Evolutionary conservation across 2,329 filamentous ascomycete genomes (phyloP).

Genomic region (Neonectria hederae): DNA sequence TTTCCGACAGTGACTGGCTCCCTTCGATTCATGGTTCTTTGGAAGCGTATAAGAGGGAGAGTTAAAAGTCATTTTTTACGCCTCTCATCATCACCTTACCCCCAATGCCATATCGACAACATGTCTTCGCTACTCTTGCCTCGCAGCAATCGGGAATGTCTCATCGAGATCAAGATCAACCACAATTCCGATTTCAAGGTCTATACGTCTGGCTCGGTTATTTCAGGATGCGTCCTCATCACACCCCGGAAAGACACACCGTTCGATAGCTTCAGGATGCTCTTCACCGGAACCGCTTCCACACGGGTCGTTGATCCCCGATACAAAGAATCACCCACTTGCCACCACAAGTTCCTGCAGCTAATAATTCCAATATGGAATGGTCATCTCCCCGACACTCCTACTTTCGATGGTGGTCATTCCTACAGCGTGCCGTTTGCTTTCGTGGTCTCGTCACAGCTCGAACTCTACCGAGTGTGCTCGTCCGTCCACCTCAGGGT

Average conservation of each 20-base stretch:
- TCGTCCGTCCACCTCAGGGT: conserved; percentile 10
- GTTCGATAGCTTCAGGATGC: conserved; percentile 26
- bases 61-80: not conserved
- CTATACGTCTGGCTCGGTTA: conserved; percentile 31
- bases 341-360: conserved; percentile 28
- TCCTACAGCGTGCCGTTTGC: conserved; percentile 29
- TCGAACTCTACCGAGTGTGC: conserved; percentile 30
- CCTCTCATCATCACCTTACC: not conserved
- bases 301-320: conserved; percentile 27
- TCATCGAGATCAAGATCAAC: conserved; percentile 30
- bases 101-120: not conserved
- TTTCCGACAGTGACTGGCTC: no score
- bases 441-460: conserved; percentile 32
- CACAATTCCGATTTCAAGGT: conserved; percentile 32
- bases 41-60: no score
- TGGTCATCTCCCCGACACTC: conserved; percentile 6
- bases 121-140: conserved; percentile 1
- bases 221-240: conserved; percentile 25
- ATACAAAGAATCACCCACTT: conserved; percentile 15
- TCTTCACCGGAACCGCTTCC: conserved; percentile 19
- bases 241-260: conserved; percentile 16
- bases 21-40: no score
- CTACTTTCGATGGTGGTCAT: conserved; percentile 16
- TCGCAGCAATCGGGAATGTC: conserved; percentile 17
- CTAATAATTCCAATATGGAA: conserved; percentile 30